Evolutionary conservation across 495 filamentous ascomycete genomes (phyloP).

Genomic region (Aspergillus mulundensis): DNA sequence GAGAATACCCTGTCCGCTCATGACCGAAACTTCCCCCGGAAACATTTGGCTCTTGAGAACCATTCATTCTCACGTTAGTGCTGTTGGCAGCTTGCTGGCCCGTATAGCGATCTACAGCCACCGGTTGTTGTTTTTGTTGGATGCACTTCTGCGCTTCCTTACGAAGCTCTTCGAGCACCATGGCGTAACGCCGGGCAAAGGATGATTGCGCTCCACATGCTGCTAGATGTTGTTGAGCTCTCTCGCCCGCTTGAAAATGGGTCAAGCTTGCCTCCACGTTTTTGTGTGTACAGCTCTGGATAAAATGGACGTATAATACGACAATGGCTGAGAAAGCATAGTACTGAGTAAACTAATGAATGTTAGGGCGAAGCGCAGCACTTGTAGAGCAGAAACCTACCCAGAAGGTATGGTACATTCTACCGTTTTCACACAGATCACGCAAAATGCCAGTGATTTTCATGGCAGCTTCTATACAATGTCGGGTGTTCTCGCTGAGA

Average conservation of each 20-base stretch:
- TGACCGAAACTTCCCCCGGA: background rate
- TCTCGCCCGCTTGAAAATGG: slow-evolving; percentile 18
- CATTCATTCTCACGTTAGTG: background rate
- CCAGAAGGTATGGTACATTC: slow-evolving; percentile 24
- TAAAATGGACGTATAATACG: slow-evolving; percentile 22
- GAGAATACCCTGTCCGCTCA: background rate
- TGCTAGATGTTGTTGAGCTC: slow-evolving; percentile 20
- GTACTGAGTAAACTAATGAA: slow-evolving; percentile 24
- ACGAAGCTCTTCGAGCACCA: slow-evolving; percentile 41
- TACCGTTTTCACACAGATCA: slow-evolving; percentile 16
- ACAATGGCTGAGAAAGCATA: slow-evolving; percentile 26
- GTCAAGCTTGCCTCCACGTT: background rate
- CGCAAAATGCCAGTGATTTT: slow-evolving; percentile 17
- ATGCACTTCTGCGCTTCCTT: slow-evolving; percentile 30
- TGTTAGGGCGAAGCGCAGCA: background rate
- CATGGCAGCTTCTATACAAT: slow-evolving; percentile 19
- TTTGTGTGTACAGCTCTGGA: slow-evolving; percentile 12
- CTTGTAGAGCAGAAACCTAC: slow-evolving; percentile 9
- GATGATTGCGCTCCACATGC: slow-evolving; percentile 19
- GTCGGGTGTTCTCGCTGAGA: slow-evolving; percentile 7
- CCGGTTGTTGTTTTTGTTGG: background rate
- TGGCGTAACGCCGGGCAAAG: slow-evolving; percentile 27
- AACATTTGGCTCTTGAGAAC: background rate
- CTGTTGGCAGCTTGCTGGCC: background rate
- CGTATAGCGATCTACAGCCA: background rate